Evolutionary conservation across 805 yeast genomes (phyloP).

Genomic region (Teunomyces barrocoloradensis): DNA sequence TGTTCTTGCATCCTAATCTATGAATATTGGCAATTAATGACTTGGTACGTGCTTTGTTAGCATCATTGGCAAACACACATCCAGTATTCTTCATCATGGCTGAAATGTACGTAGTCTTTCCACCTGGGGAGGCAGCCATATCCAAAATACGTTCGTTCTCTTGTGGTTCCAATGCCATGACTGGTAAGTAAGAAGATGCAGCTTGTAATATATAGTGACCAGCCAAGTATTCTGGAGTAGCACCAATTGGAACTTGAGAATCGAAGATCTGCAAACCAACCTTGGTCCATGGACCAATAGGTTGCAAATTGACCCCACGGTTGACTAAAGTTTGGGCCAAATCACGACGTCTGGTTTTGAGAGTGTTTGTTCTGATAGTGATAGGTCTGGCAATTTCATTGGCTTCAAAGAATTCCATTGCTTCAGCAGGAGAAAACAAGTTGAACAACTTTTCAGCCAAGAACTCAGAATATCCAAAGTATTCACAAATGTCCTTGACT

Average conservation of each 20-base stretch:
- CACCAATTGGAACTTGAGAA: constrained; percentile 99
- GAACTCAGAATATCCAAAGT: constrained; percentile 89
- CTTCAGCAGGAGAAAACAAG: constrained; percentile 91
- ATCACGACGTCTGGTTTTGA: constrained; percentile 92
- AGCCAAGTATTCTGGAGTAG: constrained; percentile 97
- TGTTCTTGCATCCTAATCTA: constrained; percentile 93
- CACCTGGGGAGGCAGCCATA: constrained; percentile 99
- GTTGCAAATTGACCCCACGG: constrained; percentile 96
- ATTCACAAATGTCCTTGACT: constrained; percentile 81
- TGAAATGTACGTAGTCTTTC: constrained; percentile 91
- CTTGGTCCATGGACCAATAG: constrained; percentile 97
- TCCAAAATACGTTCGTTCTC: constrained; percentile 93
- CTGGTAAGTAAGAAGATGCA: constrained; percentile 96
- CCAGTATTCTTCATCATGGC: constrained; percentile 99
- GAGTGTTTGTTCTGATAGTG: constrained; percentile 96
- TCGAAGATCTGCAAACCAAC: constrained; percentile 97
- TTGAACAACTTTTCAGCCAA: constrained; percentile 93
- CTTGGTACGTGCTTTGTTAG: constrained; percentile 94
- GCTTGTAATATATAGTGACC: constrained; percentile 98
- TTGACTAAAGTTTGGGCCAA: constrained; percentile 92
- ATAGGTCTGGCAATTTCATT: constrained; percentile 96
- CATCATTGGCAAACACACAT: constrained; percentile 93
- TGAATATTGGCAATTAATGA: constrained; percentile 96
- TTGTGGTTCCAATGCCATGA: constrained; percentile 96
- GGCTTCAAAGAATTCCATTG: constrained; percentile 97